phyloP scores from a whole-genome alignment of 2,329 filamentous ascomycete species.

The Cladosporium phlei region DNA sequence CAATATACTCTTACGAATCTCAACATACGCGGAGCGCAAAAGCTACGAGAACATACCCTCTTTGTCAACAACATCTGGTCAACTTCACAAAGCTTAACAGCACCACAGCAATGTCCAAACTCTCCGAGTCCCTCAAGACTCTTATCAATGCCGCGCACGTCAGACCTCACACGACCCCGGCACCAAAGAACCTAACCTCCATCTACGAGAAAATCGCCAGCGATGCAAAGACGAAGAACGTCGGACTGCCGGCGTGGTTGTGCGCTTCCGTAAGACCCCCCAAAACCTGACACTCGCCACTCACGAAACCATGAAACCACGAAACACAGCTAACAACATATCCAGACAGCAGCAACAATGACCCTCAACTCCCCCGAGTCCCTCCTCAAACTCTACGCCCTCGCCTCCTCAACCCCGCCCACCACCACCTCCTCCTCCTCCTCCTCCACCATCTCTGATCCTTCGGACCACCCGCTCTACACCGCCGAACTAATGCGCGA shows the following conservation, averaged over 20 bases:
- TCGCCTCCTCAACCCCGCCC: constrained; percentile 30
- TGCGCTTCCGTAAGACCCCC: constrained; percentile 53
- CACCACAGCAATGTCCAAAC: constrained; percentile 58
- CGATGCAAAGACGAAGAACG: constrained; percentile 57
- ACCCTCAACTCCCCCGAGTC: constrained; percentile 82
- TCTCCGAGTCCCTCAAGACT: constrained; percentile 65
- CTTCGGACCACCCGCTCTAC: constrained; percentile 37
- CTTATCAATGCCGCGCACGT: constrained; percentile 68
- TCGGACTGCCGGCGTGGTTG: constrained; percentile 62
- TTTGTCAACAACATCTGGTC: not conserved
- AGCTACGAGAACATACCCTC: not conserved
- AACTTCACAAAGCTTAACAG: not conserved
- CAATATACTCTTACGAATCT: not conserved
- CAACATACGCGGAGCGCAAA: not conserved
- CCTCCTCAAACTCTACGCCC: constrained; percentile 57
- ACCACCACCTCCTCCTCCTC: no score
- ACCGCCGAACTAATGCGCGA: constrained; percentile 70
- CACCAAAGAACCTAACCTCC: constrained; percentile 58
- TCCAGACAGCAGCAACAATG: constrained; percentile 71
- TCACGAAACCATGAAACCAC: not conserved
- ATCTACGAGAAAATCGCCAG: constrained; percentile 61
- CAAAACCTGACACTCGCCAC: not conserved
- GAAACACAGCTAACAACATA: not conserved
- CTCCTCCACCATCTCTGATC: constrained; percentile 18
- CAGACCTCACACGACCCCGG: constrained; percentile 59